phyloP scores from a whole-genome alignment of 345 rosid species.

The Chamaenerion angustifolium region DNA sequence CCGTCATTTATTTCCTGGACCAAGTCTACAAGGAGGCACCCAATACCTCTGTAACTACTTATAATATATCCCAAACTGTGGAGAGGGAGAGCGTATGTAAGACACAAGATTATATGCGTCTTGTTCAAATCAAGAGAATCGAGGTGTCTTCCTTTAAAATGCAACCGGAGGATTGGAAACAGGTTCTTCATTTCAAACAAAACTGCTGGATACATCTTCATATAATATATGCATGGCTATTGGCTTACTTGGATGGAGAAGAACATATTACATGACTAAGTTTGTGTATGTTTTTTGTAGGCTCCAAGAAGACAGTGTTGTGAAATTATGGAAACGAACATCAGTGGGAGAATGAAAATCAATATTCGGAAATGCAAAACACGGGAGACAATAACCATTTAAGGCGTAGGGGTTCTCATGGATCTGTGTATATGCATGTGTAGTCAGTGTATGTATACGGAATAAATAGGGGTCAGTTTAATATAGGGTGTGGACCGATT shows the following conservation, averaged over 20 bases:
- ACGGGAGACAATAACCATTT: slow-evolving; percentile 22
- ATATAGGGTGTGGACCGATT: too few relatives aligned
- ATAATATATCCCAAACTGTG: slow-evolving; percentile 12
- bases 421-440: too few relatives aligned
- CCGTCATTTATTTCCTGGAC: slow-evolving; percentile 45
- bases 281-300: slow-evolving; percentile 11
- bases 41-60: slow-evolving; percentile 37
- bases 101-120: slow-evolving; percentile 13
- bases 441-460: too few relatives aligned
- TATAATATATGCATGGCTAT: too few relatives aligned
- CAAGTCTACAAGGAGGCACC: slow-evolving; percentile 24
- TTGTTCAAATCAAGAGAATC: slow-evolving; percentile 29
- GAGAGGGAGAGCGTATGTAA: slow-evolving; percentile 23
- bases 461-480: too few relatives aligned
- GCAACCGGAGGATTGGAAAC: slow-evolving; percentile 52
- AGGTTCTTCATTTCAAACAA: slow-evolving; percentile 33
- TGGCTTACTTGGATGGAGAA: too few relatives aligned
- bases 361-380: slow-evolving; percentile 59
- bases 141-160: slow-evolving; percentile 37
- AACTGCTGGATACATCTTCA: neutral
- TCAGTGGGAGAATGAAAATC: slow-evolving; percentile 21
- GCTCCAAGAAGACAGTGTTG: slow-evolving; percentile 54
- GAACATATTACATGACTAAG: neutral
- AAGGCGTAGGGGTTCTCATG: neutral
- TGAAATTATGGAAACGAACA: slow-evolving; percentile 30